Conservation (phyloP, 1,139 yeast genomes). For the Blastobotrys capitulatus region DNA sequence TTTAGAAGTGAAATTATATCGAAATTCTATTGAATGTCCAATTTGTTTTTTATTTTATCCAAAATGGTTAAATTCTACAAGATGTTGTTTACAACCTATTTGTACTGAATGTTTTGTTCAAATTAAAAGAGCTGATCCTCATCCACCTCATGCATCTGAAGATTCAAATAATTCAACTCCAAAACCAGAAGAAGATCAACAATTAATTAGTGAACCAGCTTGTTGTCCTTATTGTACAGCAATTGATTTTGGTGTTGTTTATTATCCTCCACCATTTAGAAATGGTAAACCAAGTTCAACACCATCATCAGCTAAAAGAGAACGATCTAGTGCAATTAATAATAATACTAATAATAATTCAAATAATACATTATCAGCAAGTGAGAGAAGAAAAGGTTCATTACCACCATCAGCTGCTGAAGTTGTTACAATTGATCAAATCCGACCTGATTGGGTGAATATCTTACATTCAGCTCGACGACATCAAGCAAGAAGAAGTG, state of each 20-base stretch:
- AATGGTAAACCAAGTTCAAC: slow-evolving; percentile 6
- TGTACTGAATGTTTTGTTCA: slow-evolving; percentile 98
- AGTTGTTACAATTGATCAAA: slow-evolving; percentile 66
- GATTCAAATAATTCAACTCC: slow-evolving; percentile 12
- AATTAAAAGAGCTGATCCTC: slow-evolving; percentile 90
- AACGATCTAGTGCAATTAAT: slow-evolving; percentile 3
- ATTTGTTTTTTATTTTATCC: slow-evolving; percentile 91
- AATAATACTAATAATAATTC: not conserved
- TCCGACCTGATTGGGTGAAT: slow-evolving; percentile 90
- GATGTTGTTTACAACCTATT: slow-evolving; percentile 90
- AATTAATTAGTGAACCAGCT: slow-evolving; percentile 76
- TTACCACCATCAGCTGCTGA: slow-evolving; percentile 27
- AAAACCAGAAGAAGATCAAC: slow-evolving; percentile 8
- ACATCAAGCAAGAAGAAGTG: slow-evolving; percentile 77
- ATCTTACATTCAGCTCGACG: slow-evolving; percentile 67
- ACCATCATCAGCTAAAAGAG: slow-evolving; percentile 3
- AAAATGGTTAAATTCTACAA: slow-evolving; percentile 65
- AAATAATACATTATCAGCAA: slow-evolving; percentile 2
- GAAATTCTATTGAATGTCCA: slow-evolving; percentile 77
- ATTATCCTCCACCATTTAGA: slow-evolving; percentile 48
- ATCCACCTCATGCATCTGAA: slow-evolving; percentile 59
- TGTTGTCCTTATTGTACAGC: slow-evolving; percentile 93
- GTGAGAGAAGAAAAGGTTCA: slow-evolving; percentile 21
- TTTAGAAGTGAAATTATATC: slow-evolving; percentile 47
- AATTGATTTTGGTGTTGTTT: slow-evolving; percentile 79